Conservation (phyloP, 495 filamentous ascomycete genomes). For the Pyrenula massariospora region DNA sequence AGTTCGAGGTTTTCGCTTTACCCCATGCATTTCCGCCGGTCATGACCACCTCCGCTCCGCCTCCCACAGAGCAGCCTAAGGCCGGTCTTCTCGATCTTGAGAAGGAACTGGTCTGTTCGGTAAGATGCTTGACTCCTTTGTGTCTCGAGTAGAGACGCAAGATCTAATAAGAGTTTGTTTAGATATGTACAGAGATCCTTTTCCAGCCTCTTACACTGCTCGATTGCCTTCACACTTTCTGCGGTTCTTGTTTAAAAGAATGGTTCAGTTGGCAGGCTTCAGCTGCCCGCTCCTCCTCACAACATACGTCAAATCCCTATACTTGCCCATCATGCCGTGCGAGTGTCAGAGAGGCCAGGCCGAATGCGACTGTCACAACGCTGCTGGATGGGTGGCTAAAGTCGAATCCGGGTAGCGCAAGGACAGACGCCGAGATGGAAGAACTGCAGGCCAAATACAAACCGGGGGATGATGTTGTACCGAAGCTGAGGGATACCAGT, state of each 20-base stretch:
- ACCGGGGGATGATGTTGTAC: conserved; percentile 65
- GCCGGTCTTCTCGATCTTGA: conserved; percentile 51
- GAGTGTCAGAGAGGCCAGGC: conserved; percentile 64
- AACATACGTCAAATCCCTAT: conserved; percentile 41
- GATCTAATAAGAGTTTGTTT: conserved; percentile 1
- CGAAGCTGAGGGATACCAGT: conserved; percentile 21
- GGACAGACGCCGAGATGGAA: conserved; percentile 53
- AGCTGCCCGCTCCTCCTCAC: conserved; percentile 34
- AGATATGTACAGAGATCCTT: conserved; percentile 96
- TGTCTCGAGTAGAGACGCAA: conserved; percentile 5
- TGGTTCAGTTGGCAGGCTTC: conserved; percentile 69
- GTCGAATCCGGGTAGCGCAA: conserved; percentile 60
- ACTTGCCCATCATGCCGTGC: conserved; percentile 93
- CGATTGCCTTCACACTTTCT: conserved; percentile 96
- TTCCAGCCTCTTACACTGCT: conserved; percentile 92
- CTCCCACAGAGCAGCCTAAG: not conserved
- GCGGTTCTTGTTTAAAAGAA: conserved; percentile 84
- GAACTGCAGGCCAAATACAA: conserved; percentile 61
- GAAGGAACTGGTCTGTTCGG: conserved; percentile 84
- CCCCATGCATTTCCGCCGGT: not conserved
- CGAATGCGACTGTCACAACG: conserved; percentile 74
- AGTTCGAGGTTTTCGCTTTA: not conserved
- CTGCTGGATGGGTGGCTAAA: conserved; percentile 66
- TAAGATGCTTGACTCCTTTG: conserved; percentile 32
- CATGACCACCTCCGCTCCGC: not conserved